Percentiles rank a stretch among this genome's conserved stretches.
phyloP scores from a whole-genome alignment of 257 asterid species.

The Dorcoceras hygrometricum region DNA sequence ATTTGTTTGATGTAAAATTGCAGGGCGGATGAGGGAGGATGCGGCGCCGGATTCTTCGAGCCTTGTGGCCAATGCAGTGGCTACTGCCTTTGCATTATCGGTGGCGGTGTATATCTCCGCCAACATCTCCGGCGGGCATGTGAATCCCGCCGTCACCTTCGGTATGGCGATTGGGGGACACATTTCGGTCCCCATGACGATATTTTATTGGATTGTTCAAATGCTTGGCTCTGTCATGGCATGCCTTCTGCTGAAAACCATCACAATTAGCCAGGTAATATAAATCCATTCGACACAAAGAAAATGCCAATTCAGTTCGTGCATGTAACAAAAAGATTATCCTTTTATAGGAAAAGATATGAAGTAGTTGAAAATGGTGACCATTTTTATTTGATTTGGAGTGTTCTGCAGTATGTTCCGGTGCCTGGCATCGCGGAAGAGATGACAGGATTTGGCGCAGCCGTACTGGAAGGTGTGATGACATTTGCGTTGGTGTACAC shows the following conservation, averaged over 20 bases:
- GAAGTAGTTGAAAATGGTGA: no score
- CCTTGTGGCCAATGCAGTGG: conserved; percentile 49
- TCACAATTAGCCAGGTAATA: conserved; percentile 56
- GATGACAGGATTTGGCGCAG: conserved; percentile 90
- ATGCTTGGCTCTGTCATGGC: conserved; percentile 66
- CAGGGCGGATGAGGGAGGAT: conserved; percentile 50
- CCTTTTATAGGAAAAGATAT: no score
- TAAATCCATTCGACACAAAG: background rate
- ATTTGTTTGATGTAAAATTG: background rate
- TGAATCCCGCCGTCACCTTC: conserved; percentile 85
- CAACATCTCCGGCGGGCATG: conserved; percentile 80
- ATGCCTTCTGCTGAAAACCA: conserved; percentile 52
- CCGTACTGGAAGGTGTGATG: conserved; percentile 68
- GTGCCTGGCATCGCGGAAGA: conserved; percentile 47
- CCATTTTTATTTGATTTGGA: no score
- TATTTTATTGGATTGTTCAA: conserved; percentile 66
- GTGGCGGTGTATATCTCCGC: conserved; percentile 60
- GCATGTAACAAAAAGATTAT: no score
- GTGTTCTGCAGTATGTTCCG: conserved; percentile 44
- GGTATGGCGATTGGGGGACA: conserved; percentile 81
- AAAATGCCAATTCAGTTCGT: background rate
- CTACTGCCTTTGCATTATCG: conserved; percentile 56
- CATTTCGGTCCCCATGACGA: conserved; percentile 51
- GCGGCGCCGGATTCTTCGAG: conserved; percentile 41
- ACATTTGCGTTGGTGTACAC: conserved; percentile 77